A percentile compares a stretch with the other conserved stretches of the same genome.
Evolutionary conservation across 805 yeast genomes (phyloP).

Genomic region (Wickerhamiella musiphila): DNA sequence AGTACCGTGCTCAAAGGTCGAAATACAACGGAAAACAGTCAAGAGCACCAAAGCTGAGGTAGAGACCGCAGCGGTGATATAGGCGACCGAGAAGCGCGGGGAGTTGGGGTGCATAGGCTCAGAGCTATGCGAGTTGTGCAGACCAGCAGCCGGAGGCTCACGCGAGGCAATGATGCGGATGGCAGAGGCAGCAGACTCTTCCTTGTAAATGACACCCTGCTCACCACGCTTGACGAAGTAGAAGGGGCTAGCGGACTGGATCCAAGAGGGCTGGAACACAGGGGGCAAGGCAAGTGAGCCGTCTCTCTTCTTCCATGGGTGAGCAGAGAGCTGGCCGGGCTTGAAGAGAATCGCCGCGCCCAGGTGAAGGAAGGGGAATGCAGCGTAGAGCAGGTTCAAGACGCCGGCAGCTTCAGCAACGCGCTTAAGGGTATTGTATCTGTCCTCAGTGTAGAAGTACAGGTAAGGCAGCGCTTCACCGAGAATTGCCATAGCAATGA

Average conservation of each 20-base stretch:
- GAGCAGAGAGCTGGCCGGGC: conserved; percentile 30
- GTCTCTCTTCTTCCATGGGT: conserved; percentile 17
- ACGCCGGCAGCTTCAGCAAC: conserved; percentile 37
- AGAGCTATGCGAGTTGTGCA: conserved; percentile 33
- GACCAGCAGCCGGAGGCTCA: conserved; percentile 26
- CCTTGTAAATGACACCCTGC: conserved; percentile 21
- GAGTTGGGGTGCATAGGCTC: conserved; percentile 23
- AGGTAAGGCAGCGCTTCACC: conserved; percentile 45
- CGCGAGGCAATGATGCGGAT: conserved; percentile 46
- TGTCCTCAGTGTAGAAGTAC: conserved; percentile 31
- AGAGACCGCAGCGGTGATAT: conserved; percentile 18
- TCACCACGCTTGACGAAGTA: conserved; percentile 45
- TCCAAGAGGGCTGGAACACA: conserved; percentile 57
- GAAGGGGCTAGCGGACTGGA: conserved; percentile 38
- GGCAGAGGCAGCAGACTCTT: conserved; percentile 30
- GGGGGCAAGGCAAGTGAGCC: conserved; percentile 22
- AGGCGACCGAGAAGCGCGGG: conserved; percentile 26
- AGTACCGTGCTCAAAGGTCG: conserved; percentile 14
- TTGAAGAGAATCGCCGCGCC: conserved; percentile 34
- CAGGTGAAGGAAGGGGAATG: conserved; percentile 34
- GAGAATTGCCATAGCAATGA: conserved; percentile 51
- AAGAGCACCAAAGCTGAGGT: conserved; percentile 14
- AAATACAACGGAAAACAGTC: conserved; percentile 21
- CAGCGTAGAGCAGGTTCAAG: conserved; percentile 33
- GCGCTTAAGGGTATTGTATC: conserved; percentile 34